These are phyloP conservation scores for Vigna reflexopilosa DNA, from an alignment of 306 rosid species.

Conservation along the genomic window DNA sequence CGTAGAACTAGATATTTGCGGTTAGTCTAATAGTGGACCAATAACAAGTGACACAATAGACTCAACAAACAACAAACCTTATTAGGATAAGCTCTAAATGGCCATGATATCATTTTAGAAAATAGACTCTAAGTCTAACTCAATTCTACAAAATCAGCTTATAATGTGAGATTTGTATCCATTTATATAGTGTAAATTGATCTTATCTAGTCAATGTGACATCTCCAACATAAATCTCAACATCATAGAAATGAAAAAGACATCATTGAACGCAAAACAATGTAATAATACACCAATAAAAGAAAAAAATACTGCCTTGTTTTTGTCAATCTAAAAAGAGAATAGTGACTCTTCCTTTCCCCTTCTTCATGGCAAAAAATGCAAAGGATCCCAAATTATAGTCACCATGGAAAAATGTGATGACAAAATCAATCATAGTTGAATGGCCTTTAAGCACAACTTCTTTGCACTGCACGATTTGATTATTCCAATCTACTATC, in stretches of 20 bases:
- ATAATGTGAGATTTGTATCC: too few species aligned
- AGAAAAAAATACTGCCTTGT: background rate
- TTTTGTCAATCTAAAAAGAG: background rate
- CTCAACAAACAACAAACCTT: too few species aligned
- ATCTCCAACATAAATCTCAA: constrained; percentile 12
- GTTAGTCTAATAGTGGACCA: too few species aligned
- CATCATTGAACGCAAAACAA: background rate
- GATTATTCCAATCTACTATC: constrained; percentile 12
- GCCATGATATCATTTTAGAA: too few species aligned
- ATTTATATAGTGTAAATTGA: too few species aligned
- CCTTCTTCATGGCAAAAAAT: constrained; percentile 1
- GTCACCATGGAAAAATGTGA: background rate
- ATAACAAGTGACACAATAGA: too few species aligned
- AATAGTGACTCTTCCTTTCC: background rate
- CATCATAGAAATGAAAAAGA: constrained; percentile 1
- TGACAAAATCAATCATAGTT: background rate
- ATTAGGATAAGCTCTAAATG: too few species aligned
- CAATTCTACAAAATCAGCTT: too few species aligned
- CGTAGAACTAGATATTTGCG: too few species aligned
- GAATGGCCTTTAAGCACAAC: background rate
- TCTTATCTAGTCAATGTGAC: too few species aligned
- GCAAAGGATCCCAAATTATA: background rate
- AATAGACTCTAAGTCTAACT: too few species aligned
- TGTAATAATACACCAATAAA: background rate
- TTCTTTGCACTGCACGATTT: constrained; percentile 6